Evolutionary conservation across 179 eudicot genomes (phyloP).

Genomic region (Silene coronaria): DNA sequence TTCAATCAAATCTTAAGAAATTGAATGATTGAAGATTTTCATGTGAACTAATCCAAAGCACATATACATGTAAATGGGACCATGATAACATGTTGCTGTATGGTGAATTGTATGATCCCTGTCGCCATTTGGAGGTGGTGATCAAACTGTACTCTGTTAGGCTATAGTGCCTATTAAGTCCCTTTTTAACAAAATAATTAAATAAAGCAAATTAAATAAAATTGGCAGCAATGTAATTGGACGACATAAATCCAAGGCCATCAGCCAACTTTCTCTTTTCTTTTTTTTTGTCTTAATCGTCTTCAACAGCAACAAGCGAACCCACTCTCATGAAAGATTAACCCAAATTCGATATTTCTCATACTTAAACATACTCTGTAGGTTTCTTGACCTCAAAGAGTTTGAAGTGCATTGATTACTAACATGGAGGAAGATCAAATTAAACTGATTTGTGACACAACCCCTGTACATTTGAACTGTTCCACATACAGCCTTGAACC

Average conservation of each 20-base stretch:
- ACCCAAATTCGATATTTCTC: too few relatives aligned
- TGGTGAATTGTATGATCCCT: conserved; percentile 12
- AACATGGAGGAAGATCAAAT: neutral
- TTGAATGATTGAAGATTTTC: conserved; percentile 16
- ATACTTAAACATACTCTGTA: too few relatives aligned
- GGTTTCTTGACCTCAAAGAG: neutral
- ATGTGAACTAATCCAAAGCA: neutral
- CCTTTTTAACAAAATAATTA: neutral
- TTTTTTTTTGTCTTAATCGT: neutral
- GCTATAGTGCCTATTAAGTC: neutral
- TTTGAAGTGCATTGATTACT: neutral
- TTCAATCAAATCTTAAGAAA: conserved; percentile 1
- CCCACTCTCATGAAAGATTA: too few relatives aligned
- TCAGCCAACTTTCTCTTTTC: neutral
- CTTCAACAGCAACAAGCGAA: too few relatives aligned
- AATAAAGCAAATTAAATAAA: neutral
- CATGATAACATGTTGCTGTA: conserved; percentile 14
- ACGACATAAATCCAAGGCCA: conserved; percentile 1
- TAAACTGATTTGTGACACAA: neutral
- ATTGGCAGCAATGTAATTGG: neutral
- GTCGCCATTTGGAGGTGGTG: conserved; percentile 6
- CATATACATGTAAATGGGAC: conserved; percentile 14
- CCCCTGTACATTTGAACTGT: neutral
- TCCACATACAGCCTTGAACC: neutral
- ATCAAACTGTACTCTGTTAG: conserved; percentile 2